Base-by-base conservation (phyloP, 148 eudicot genomes). In the Hydrangea macrophylla region DNA sequence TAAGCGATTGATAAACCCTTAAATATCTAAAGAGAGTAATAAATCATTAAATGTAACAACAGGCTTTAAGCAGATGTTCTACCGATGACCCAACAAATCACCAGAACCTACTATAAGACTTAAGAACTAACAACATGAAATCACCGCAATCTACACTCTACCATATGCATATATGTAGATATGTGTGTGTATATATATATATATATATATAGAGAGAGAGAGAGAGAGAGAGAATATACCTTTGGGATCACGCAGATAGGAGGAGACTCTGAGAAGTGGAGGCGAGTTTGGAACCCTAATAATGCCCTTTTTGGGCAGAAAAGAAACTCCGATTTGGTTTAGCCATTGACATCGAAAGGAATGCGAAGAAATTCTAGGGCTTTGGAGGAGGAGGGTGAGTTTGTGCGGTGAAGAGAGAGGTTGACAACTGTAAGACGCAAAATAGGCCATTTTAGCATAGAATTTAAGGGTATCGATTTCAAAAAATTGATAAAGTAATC, bases 241-340 rank as follows among this genome's bases (percentile, higher is more conserved):
- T 63, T 64, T 64, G 30, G 62, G 35, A 36, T 75, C 65, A 20
- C 68, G 67, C 59, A 72, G 64, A 66, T 80, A 68, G 60, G 54
- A 68, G 60, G 54, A 35, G 44, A 80, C 80, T 7, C 55, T 64
- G 0, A 65, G 26, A 23, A 31, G n/a, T 36, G 56, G 60, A 13
- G 42, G 55, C 42, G 78, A 55, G 39, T 10, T 76, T 23, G 35
- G 64, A 24, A 67, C 48, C 67, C 44, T 32, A 24, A n/a, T n/a
- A n/a, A 64, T 3, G 25, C 73, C 53, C 37, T 26, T 64, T 40
- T 42, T 48, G 55, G 67, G 45, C 31, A 59, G 64, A 58, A 69
- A 67, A 4, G 76, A 67, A 28, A 48, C 27, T 32, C 67, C 65
- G 58, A 37, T 20, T 17, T 18, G 15, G 20, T 40, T 67, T 12